These are phyloP conservation scores for Jatropha podagrica DNA, from an alignment of 441 rosid species.

Conservation along the genomic window DNA sequence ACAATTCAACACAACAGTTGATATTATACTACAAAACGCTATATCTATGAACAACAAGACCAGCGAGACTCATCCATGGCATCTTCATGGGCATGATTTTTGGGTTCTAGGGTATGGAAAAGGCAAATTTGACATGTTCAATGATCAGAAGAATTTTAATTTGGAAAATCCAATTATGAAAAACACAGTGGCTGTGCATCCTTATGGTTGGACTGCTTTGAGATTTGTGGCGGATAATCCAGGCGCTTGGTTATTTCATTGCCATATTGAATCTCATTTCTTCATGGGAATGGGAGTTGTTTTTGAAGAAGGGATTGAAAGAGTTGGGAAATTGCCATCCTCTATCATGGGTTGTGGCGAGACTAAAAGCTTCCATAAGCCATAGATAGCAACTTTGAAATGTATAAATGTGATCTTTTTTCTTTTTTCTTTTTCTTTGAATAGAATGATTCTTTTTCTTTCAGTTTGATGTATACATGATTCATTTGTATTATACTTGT, in stretches of 20 bases:
- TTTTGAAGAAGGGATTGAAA: slow-evolving; percentile 60
- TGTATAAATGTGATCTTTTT: too few species aligned
- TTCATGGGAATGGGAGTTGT: slow-evolving; percentile 74
- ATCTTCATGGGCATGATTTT: slow-evolving; percentile 83
- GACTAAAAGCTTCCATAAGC: background rate
- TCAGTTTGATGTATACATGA: too few species aligned
- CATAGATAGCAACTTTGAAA: background rate
- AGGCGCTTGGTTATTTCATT: slow-evolving; percentile 70
- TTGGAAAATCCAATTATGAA: slow-evolving; percentile 67
- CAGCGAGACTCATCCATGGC: slow-evolving; percentile 93
- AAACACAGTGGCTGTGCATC: slow-evolving; percentile 71
- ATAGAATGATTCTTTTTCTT: too few species aligned
- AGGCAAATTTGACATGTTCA: slow-evolving; percentile 47
- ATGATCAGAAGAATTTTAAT: slow-evolving; percentile 43
- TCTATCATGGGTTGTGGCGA: slow-evolving; percentile 65
- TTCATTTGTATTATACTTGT: too few species aligned
- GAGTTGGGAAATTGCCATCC: slow-evolving; percentile 52
- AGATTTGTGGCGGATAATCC: slow-evolving; percentile 69
- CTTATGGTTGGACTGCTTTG: slow-evolving; percentile 71
- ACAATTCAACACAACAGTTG: slow-evolving; percentile 52
- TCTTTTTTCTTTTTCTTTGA: background rate
- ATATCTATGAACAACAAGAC: slow-evolving; percentile 31
- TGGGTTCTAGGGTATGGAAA: slow-evolving; percentile 72
- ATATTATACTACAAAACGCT: slow-evolving; percentile 67
- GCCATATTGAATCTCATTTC: slow-evolving; percentile 77